Percentiles rank a stretch among this genome's conserved stretches.
Evolutionary conservation across 169 alveolate species (phyloP).

Genomic region (Cyclospora cayetanensis): DNA sequence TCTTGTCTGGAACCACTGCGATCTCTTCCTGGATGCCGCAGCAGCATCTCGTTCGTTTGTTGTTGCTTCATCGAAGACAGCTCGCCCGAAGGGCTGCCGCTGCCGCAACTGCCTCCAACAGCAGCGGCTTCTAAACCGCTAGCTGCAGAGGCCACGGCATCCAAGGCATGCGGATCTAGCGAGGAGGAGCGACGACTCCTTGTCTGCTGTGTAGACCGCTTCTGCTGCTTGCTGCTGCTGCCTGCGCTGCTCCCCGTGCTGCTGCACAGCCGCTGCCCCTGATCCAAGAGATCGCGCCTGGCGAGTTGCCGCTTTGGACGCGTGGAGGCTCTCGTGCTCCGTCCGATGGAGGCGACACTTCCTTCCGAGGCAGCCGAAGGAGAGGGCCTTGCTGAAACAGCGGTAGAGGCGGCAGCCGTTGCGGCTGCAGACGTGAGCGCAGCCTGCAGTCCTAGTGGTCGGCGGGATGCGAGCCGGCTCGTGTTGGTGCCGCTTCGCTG

Average conservation of each 20-base stretch:
- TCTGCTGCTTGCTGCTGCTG: slow-evolving; percentile 57
- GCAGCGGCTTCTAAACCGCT: not conserved
- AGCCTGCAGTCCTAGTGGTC: slow-evolving; percentile 12
- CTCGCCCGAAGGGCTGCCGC: not conserved
- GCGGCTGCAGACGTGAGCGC: slow-evolving; percentile 19
- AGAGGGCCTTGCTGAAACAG: not conserved
- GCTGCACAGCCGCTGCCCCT: slow-evolving; percentile 32
- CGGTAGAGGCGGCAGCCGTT: slow-evolving; percentile 12
- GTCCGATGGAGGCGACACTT: not conserved
- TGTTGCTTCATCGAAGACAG: not conserved
- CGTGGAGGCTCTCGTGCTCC: slow-evolving; percentile 8
- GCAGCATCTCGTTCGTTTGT: slow-evolving; percentile 35
- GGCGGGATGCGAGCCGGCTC: slow-evolving; percentile 9
- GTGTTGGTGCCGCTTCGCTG: slow-evolving; percentile 34
- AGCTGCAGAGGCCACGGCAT: slow-evolving; percentile 35
- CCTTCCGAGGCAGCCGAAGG: slow-evolving; percentile 47
- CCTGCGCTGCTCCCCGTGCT: slow-evolving; percentile 1
- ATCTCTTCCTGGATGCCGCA: not conserved
- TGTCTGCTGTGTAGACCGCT: not conserved
- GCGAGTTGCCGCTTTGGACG: slow-evolving; percentile 23
- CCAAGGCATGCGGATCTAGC: slow-evolving; percentile 6
- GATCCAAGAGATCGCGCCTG: not conserved
- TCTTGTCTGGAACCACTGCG: slow-evolving; percentile 1
- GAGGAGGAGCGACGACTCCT: slow-evolving; percentile 35
- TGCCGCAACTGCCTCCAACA: not conserved